phyloP scores from a whole-genome alignment of 805 yeast genomes.

The Nakazawaea peltata region DNA sequence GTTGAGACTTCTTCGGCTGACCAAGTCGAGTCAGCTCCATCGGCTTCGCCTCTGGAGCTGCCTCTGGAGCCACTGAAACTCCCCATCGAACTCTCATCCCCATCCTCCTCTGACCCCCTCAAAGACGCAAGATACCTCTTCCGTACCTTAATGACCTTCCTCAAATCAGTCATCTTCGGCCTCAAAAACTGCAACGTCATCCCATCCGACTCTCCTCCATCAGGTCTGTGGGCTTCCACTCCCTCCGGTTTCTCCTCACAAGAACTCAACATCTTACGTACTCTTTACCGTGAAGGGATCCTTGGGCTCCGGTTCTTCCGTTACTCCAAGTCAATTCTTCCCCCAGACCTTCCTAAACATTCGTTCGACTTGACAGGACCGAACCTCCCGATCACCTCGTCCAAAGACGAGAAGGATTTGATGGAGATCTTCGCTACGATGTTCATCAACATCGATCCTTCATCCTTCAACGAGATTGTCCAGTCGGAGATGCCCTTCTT shows the following conservation, averaged over 20 bases:
- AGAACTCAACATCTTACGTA: constrained; percentile 70
- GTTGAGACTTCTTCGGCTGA: no score
- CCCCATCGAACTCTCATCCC: constrained; percentile 58
- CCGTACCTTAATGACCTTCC: constrained; percentile 81
- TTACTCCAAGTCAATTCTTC: constrained; percentile 39
- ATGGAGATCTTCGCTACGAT: constrained; percentile 95
- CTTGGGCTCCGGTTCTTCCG: constrained; percentile 72
- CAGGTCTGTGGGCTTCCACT: constrained; percentile 71
- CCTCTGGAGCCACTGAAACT: no score
- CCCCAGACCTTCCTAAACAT: constrained; percentile 23
- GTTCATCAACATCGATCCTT: constrained; percentile 89
- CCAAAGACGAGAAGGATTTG: constrained; percentile 89
- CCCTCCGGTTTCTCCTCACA: constrained; percentile 81
- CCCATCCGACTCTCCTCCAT: constrained; percentile 35
- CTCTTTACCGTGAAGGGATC: constrained; percentile 77
- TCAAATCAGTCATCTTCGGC: constrained; percentile 85
- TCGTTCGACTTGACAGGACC: constrained; percentile 69
- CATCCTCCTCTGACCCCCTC: constrained; percentile 52
- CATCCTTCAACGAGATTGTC: constrained; percentile 89
- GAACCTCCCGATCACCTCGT: constrained; percentile 74
- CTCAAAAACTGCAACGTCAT: constrained; percentile 87
- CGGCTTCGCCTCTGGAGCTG: no score
- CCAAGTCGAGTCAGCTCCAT: no score
- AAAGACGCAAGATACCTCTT: constrained; percentile 85
- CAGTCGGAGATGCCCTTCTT: constrained; percentile 71